Evolutionary conservation across 176 grass and related monocot species (phyloP).

Genomic region (Ananas comosus): DNA sequence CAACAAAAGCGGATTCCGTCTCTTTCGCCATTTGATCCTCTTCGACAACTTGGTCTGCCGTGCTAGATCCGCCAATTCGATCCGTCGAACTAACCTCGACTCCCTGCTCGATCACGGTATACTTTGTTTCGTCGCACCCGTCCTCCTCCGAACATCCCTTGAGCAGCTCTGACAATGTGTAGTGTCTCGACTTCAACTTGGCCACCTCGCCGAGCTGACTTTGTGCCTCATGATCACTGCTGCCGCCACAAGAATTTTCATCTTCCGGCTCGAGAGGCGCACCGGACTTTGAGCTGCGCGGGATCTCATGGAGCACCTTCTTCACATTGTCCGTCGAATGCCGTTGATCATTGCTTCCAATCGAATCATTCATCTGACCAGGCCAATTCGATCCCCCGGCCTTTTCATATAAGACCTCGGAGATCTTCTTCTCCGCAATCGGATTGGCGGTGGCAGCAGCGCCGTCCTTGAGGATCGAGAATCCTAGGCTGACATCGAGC

Average conservation of each 20-base stretch:
- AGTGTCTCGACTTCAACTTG: slow-evolving; percentile 40
- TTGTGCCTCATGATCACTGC: not conserved
- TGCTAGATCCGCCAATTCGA: slow-evolving; percentile 16
- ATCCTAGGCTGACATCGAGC: slow-evolving; percentile 68
- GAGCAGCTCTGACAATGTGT: slow-evolving; percentile 43
- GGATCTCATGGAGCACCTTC: slow-evolving; percentile 59
- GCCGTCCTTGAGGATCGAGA: slow-evolving; percentile 24
- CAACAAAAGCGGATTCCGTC: slow-evolving; percentile 36
- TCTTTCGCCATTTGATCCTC: slow-evolving; percentile 31
- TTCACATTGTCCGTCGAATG: slow-evolving; percentile 43
- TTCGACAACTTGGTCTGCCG: slow-evolving; percentile 8
- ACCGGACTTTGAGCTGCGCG: slow-evolving; percentile 40
- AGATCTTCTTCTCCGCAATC: slow-evolving; percentile 27
- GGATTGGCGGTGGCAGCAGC: too few relatives aligned
- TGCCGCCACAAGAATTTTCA: too few relatives aligned
- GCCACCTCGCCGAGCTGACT: not conserved
- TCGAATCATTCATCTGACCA: slow-evolving; percentile 17
- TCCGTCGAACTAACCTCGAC: slow-evolving; percentile 44
- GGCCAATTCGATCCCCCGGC: slow-evolving; percentile 22
- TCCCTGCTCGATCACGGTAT: slow-evolving; percentile 62
- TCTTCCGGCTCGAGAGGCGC: not conserved
- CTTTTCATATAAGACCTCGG: slow-evolving; percentile 28
- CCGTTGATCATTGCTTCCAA: slow-evolving; percentile 27
- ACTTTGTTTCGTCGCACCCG: slow-evolving; percentile 27
- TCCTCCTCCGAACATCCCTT: slow-evolving; percentile 20